Base-by-base conservation (phyloP, 352 stramenopile genomes). In the Phytophthora cajani region DNA sequence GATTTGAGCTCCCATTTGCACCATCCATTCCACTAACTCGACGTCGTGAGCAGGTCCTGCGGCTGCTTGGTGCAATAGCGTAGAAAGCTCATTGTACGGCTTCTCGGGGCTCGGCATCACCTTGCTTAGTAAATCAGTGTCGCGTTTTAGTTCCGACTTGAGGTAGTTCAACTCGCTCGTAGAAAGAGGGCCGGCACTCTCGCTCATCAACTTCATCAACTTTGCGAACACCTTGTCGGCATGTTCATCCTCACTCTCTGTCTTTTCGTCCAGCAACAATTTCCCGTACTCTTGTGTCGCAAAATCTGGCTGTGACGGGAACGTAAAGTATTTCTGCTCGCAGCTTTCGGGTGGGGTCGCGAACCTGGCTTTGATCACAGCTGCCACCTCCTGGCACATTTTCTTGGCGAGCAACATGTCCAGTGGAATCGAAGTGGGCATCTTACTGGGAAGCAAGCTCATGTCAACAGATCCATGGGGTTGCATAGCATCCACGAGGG, bases 401-500 rank as follows among this genome's bases (percentile, higher is more conserved):
- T 44, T 11, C 36, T 14, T n/a, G 16, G 17, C 44, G 19, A 51
- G n/a, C 44, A 51, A 19, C 14, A 8, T 19, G 11, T 51, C 44
- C 5, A 51, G 10, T 51, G 44, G 9, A 19, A 23, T 51, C 16
- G 36, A 44, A 5, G 10, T n/a, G 53, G 32, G 7, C n/a, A 49
- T 50, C 25, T 46, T 56, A 11, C 11, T 52, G 1, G 68, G 51
- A 2, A 71, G 27, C 7, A 23, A 27, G 14, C 47, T 58, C 25
- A 70, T 11, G 16, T 71, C 33, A 11, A 73, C 27, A 7, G 49
- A 63, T 25, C 64, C 70, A 52, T 84, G 62, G 11, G 44, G n/a
- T 5, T 80, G 50, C 53, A 78, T 42, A 17, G 44, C 71, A 44
- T 84, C 71, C 23, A 80, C 54, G 7, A 81, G 60, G 36, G 65